Evolutionary conservation across 179 eudicot genomes (phyloP), one percentile per base, ranked within the genome.

Genomic region (Beta corolliflora): DNA sequence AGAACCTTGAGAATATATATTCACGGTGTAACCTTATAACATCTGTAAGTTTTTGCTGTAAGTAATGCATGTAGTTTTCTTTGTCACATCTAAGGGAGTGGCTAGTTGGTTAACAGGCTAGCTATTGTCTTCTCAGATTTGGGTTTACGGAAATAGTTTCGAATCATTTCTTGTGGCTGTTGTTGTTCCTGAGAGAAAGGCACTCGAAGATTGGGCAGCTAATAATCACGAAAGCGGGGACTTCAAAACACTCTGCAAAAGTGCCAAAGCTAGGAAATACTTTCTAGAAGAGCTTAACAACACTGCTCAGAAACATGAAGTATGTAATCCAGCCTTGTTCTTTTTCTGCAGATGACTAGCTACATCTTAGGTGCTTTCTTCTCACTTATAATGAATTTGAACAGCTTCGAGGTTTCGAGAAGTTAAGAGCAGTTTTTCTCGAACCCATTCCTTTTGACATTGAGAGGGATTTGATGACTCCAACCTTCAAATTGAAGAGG

Each of bases 101-200:
- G 7, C 36, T 18, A 11, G 55, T 55, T 61, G 29, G 10, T 65
- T 82, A 56, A 78, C 79, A 44, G 72, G 74, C 60, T 9, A 19
- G 60, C 70, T 53, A 25, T 75, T 75, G 52, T 19, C 48, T 71
- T 55, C 41, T 25, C 86, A 96, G 99, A 90, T 96, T 81, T 96
- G 99, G 97, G 92, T 96, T 0, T 96, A 92, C 63, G 98, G 99
- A 15, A 94, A 94, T 87, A 96, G 99, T 78, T 96, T 96, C 61
- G 97, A 96, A 83, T 96, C 99, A 14, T 94, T 91, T 78, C 91
- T 93, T 23, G 99, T 96, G 87, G 99, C 97, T 18, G 95, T 97
- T 81, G 94, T 87, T 78, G 91, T 94, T 67, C 99, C 99, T 9
- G 99, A 97, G 75, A 90, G 79, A 81, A 93, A 86, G 89, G 88